These are phyloP conservation scores for Mrakiaceae sp. DNA, from an alignment of 1,284 basidiomycete species.

Conservation along the genomic window DNA sequence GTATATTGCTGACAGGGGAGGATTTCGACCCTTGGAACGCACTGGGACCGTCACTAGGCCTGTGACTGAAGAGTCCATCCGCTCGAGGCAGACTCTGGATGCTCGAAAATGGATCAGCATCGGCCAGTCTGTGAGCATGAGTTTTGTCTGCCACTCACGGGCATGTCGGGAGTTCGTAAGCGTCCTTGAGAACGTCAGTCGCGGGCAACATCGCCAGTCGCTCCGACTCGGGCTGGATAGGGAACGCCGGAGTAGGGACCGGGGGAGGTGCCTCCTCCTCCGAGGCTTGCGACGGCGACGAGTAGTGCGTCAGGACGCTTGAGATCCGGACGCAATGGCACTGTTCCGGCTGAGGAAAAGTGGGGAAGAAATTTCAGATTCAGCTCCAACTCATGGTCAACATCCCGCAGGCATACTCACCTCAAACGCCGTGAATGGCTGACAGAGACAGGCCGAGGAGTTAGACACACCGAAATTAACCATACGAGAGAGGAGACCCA, in stretches of 20 bases:
- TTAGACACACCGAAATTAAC: not conserved
- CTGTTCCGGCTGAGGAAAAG: constrained; percentile 1
- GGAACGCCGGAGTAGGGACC: not conserved
- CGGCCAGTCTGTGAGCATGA: not conserved
- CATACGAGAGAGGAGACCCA: not conserved
- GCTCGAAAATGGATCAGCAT: not conserved
- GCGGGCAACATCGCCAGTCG: not conserved
- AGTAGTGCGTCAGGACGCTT: constrained; percentile 11
- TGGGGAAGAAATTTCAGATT: not conserved
- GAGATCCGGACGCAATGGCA: constrained; percentile 12
- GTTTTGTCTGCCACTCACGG: constrained; percentile 34
- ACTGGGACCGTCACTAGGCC: constrained; percentile 81
- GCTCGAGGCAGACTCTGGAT: constrained; percentile 67
- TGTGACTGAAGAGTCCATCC: constrained; percentile 79
- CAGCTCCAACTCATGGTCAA: not conserved
- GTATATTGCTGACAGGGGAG: not conserved
- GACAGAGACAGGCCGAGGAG: not conserved
- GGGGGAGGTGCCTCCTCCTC: not conserved
- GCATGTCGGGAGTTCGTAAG: constrained; percentile 78
- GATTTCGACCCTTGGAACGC: constrained; percentile 41
- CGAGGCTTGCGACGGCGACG: not conserved
- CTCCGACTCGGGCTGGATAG: constrained; percentile 3
- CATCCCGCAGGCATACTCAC: not conserved
- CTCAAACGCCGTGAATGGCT: constrained; percentile 11
- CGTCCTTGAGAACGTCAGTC: constrained; percentile 25